Base-by-base conservation (phyloP, 768 basidiomycete genomes). In the Cystobasidium onofrii region DNA sequence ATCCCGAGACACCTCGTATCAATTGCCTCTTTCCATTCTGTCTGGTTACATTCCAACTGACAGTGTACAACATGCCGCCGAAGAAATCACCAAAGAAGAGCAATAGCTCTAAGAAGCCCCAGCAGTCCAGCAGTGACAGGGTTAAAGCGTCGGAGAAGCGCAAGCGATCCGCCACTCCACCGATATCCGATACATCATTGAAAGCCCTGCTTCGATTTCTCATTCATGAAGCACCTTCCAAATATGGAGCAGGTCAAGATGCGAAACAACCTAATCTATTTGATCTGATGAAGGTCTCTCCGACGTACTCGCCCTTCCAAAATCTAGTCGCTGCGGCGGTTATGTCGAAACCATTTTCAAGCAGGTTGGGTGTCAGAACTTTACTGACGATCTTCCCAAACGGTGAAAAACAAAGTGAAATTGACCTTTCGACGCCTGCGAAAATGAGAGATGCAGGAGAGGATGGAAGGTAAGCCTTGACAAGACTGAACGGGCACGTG, bases 381-480 rank as follows among this genome's bases (percentile, higher is more conserved):
- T 52, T 71, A 13, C 34, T 23, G 10, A 71, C 69, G 10, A 31
- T 71, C 52, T 71, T 71, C 43, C 46, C 18, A 23, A 60, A 60
- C 23, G 27, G 31, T 34, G 23, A 27, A 13, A 34, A 13, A 29
- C 15, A 20, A 20, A 54, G 18, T 33, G 69, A 36, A 36, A 39
- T 60, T 7, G 69, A 71, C 41, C 61, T 41, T 7, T 41, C 69
- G 33, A 71, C 69, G 31, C 69, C 69, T 34, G 69, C 33, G 33
- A 71, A 71, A 60, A 60, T 71, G 54, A n/a, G 20, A n/a, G 55
- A 60, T 18, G 69, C 69, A 7, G 69, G 69, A 7, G 54, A 46
- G n/a, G 54, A 71, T 7, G 69, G 55, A 46, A 39, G 63, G 63
- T 64, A 57, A 76, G 80, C n/a, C n/a, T 17, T 50, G 3, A 3